Conservation (phyloP, 73 alveolate species). For the Uronychia binucleata region DNA sequence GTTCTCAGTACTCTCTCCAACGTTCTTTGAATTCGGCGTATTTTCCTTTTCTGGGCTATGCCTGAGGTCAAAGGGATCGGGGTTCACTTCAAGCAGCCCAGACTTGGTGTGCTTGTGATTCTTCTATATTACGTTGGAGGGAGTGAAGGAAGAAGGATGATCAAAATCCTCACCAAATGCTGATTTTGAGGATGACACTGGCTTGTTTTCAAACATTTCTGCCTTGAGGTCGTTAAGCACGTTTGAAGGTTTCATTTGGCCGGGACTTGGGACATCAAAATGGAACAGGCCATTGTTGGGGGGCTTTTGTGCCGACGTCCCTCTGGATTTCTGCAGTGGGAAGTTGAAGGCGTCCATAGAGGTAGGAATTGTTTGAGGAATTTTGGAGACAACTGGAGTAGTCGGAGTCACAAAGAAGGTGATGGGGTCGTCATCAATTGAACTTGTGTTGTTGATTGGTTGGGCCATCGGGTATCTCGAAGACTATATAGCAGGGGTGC, state of each 20-base stretch:
- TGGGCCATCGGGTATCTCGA: background rate
- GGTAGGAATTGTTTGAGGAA: background rate
- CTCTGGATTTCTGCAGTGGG: background rate
- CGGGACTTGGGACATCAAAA: background rate
- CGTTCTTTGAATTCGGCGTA: background rate
- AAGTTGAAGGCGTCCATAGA: background rate
- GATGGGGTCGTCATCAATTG: background rate
- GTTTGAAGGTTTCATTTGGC: background rate
- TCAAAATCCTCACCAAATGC: background rate
- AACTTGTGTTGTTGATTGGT: too few relatives aligned
- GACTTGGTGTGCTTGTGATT: background rate
- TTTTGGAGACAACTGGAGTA: background rate
- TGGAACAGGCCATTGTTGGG: background rate
- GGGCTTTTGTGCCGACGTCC: background rate
- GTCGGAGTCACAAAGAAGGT: background rate
- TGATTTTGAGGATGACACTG: background rate
- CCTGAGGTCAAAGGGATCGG: background rate
- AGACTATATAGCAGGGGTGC: too few relatives aligned
- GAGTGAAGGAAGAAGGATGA: too few relatives aligned
- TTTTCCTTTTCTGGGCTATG: background rate
- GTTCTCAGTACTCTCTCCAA: background rate
- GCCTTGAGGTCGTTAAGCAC: background rate
- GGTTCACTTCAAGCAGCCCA: background rate
- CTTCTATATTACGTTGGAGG: background rate
- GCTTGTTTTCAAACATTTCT: background rate